A percentile compares a stretch with the other conserved stretches of the same genome.
Conservation (phyloP, 768 basidiomycete genomes). For the Fomitopsis serialis region DNA sequence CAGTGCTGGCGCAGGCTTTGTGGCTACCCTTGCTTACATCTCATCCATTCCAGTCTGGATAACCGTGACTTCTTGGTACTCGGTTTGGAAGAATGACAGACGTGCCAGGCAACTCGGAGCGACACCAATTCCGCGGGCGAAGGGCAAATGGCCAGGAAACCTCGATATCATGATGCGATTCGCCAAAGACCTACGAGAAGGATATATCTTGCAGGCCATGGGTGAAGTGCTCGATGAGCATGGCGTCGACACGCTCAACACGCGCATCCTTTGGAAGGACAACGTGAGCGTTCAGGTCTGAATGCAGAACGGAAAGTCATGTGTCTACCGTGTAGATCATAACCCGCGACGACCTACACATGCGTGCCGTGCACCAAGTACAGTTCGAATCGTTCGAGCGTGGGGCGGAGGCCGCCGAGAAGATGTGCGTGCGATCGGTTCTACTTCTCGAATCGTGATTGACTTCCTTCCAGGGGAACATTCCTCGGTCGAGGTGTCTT, state of each 20-base stretch:
- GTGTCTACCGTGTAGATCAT: not conserved
- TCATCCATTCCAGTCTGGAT: not conserved
- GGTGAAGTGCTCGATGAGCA: conserved; percentile 22
- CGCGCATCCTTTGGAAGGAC: conserved; percentile 28
- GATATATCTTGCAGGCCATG: conserved; percentile 23
- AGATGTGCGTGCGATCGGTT: not conserved
- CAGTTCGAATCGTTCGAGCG: not conserved
- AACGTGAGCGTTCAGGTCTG: conserved; percentile 11
- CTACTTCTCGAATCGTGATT: not conserved
- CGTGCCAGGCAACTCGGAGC: conserved; percentile 15
- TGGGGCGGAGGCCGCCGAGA: not conserved
- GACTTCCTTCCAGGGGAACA: not conserved
- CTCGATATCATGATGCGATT: conserved; percentile 24
- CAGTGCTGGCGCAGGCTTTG: too few species aligned
- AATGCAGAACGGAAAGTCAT: not conserved
- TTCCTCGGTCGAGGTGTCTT: not conserved
- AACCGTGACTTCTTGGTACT: conserved; percentile 4
- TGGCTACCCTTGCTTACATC: not conserved
- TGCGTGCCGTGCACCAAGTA: not conserved
- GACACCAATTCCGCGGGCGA: conserved; percentile 20
- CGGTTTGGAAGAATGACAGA: conserved; percentile 5
- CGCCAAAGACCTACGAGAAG: conserved; percentile 14
- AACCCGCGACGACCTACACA: not conserved
- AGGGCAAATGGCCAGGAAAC: conserved; percentile 28
- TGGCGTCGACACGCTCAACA: conserved; percentile 24